Percentiles rank a stretch among this genome's conserved stretches.
phyloP scores from a whole-genome alignment of 106 monocot genomes.

The Acorus calamus region DNA sequence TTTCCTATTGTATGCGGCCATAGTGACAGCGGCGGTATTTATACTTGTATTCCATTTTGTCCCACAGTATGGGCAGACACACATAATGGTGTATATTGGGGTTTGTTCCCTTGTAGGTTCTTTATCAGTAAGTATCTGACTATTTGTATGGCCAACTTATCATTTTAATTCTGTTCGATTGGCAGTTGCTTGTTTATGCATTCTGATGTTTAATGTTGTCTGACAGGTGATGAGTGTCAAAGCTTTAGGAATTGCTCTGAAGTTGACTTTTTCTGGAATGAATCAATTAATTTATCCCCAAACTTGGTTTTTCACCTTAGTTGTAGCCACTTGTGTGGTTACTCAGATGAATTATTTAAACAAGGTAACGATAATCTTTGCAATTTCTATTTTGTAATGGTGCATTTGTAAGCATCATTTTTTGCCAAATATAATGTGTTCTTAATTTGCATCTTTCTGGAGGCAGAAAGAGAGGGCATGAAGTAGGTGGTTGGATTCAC shows the following conservation, averaged over 20 bases:
- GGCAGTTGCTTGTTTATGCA: slow-evolving; percentile 5
- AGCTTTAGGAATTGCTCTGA: slow-evolving; percentile 84
- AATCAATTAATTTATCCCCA: slow-evolving; percentile 81
- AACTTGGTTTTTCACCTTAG: slow-evolving; percentile 66
- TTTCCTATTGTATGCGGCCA: slow-evolving; percentile 58
- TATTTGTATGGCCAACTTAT: too few species aligned
- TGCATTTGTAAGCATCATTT: too few species aligned
- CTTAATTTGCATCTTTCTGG: too few species aligned
- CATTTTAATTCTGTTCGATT: not conserved
- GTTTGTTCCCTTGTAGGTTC: slow-evolving; percentile 89
- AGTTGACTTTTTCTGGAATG: slow-evolving; percentile 83
- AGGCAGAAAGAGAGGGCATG: too few species aligned
- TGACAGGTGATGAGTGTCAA: slow-evolving; percentile 86
- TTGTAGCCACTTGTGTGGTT: slow-evolving; percentile 60
- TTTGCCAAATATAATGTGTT: too few species aligned
- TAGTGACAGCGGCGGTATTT: slow-evolving; percentile 33
- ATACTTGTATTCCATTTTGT: slow-evolving; percentile 59
- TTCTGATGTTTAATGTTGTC: not conserved
- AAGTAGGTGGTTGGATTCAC: too few species aligned
- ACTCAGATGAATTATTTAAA: slow-evolving; percentile 93
- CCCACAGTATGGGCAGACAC: slow-evolving; percentile 75
- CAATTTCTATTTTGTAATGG: not conserved
- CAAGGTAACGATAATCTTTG: slow-evolving; percentile 38
- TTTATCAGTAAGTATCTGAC: slow-evolving; percentile 48
- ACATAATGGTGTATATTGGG: slow-evolving; percentile 81